Evolutionary conservation across 805 yeast species (phyloP).

Genomic region (Tetrapisispora taiwanensis): DNA sequence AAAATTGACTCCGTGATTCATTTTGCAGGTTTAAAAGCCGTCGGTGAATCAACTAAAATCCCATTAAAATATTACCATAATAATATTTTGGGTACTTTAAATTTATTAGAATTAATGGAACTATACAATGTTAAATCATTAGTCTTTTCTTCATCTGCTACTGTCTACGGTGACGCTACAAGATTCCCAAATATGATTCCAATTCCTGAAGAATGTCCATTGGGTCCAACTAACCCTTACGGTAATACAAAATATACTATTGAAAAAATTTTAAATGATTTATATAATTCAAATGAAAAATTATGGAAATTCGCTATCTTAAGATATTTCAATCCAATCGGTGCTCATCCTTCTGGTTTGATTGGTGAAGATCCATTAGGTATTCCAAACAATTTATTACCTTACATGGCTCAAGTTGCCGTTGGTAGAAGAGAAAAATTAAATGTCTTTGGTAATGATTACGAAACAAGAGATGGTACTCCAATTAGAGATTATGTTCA

Average conservation of each 20-base stretch:
- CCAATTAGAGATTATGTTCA: constrained; percentile 77
- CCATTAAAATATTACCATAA: constrained; percentile 62
- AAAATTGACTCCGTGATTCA: constrained; percentile 54
- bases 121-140: constrained; percentile 38
- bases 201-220: constrained; percentile 68
- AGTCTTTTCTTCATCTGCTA: constrained; percentile 72
- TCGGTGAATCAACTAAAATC: constrained; percentile 60
- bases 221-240: constrained; percentile 67
- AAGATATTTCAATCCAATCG: constrained; percentile 76
- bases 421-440: constrained; percentile 58
- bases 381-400: constrained; percentile 65
- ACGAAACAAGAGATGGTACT: constrained; percentile 64
- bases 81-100: constrained; percentile 57
- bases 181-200: constrained; percentile 65
- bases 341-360: constrained; percentile 74
- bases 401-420: constrained; percentile 70
- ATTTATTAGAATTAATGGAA: constrained; percentile 44
- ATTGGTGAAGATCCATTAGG: constrained; percentile 78
- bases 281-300: constrained; percentile 23
- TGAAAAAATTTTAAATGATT: constrained; percentile 51
- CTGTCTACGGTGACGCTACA: constrained; percentile 76
- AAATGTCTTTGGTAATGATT: constrained; percentile 63
- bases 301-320: constrained; percentile 49
- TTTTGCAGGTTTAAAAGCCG: constrained; percentile 78
- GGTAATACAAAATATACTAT: constrained; percentile 62